Conservation (phyloP, 306 rosid species). For the Vicia sativa region DNA sequence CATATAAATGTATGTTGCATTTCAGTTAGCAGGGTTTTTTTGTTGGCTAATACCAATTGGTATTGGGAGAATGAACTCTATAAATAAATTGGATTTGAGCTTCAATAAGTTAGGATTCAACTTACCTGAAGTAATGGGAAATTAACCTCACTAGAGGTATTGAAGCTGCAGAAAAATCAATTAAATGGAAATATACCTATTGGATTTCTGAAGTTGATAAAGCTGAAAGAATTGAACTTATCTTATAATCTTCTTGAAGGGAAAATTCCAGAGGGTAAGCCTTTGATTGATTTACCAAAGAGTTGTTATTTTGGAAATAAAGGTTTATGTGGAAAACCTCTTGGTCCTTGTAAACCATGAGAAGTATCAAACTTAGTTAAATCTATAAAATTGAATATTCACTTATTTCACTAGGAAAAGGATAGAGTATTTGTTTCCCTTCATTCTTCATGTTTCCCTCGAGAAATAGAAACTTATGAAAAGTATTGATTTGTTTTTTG, state of each 20-base stretch:
- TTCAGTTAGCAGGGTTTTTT: background rate
- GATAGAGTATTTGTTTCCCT: background rate
- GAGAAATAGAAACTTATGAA: background rate
- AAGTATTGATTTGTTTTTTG: background rate
- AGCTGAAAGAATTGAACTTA: constrained; percentile 56
- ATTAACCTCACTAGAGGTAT: constrained; percentile 52
- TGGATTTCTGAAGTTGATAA: constrained; percentile 55
- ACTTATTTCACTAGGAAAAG: constrained; percentile 5
- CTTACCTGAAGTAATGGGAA: constrained; percentile 57
- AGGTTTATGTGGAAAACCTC: constrained; percentile 78
- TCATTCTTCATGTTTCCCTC: background rate
- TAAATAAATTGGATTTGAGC: constrained; percentile 66
- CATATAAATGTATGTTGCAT: background rate
- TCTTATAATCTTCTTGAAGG: constrained; percentile 72
- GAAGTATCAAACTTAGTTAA: constrained; percentile 5
- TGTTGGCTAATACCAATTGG: constrained; percentile 40
- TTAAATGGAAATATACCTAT: constrained; percentile 62
- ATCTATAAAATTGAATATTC: background rate
- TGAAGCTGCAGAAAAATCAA: constrained; percentile 65
- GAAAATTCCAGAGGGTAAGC: constrained; percentile 67
- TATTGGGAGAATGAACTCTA: constrained; percentile 46
- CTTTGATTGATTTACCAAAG: constrained; percentile 58
- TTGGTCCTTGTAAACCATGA: constrained; percentile 57
- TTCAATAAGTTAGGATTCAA: constrained; percentile 49
- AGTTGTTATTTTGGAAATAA: constrained; percentile 64